phyloP scores from a whole-genome alignment of 139 green algal genomes.

The Haematococcus lacustris region DNA sequence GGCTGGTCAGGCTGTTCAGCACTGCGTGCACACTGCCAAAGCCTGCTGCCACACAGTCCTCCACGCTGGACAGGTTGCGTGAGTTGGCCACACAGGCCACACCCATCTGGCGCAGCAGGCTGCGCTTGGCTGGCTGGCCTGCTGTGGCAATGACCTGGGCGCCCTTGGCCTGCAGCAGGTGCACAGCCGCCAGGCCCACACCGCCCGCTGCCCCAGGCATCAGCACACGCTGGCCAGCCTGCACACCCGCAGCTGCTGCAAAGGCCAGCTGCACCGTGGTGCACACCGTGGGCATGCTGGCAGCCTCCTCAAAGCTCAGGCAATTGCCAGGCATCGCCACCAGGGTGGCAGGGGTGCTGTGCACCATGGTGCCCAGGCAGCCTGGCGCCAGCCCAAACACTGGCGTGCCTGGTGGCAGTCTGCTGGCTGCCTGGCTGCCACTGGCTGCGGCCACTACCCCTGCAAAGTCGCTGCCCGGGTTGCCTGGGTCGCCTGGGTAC shows the following conservation, averaged over 20 bases:
- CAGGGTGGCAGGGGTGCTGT: constrained; percentile 38
- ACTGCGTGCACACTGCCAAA: too few relatives aligned
- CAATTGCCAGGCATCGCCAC: constrained; percentile 48
- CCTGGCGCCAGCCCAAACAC: constrained; percentile 76
- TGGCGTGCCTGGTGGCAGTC: too few relatives aligned
- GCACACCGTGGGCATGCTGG: constrained; percentile 76
- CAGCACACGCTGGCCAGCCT: constrained; percentile 42
- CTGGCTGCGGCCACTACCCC: not conserved
- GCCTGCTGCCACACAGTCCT: too few relatives aligned
- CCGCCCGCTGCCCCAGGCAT: constrained; percentile 70
- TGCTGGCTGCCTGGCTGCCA: constrained; percentile 14
- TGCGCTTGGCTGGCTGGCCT: constrained; percentile 62
- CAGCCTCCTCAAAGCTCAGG: constrained; percentile 61
- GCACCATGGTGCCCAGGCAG: constrained; percentile 58
- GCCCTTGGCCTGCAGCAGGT: constrained; percentile 38
- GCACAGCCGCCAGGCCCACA: constrained; percentile 68
- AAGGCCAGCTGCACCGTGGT: constrained; percentile 66
- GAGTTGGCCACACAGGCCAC: too few relatives aligned
- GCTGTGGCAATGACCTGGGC: constrained; percentile 50
- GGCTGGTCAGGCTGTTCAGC: too few relatives aligned
- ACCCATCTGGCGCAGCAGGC: constrained; percentile 58
- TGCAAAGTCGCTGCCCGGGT: not conserved
- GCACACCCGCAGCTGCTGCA: constrained; percentile 14
- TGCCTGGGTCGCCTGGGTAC: constrained; percentile 52
- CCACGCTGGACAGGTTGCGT: too few relatives aligned